phyloP scores from a whole-genome alignment of 2,329 filamentous ascomycete genomes.

The Calonectria leucothoes region DNA sequence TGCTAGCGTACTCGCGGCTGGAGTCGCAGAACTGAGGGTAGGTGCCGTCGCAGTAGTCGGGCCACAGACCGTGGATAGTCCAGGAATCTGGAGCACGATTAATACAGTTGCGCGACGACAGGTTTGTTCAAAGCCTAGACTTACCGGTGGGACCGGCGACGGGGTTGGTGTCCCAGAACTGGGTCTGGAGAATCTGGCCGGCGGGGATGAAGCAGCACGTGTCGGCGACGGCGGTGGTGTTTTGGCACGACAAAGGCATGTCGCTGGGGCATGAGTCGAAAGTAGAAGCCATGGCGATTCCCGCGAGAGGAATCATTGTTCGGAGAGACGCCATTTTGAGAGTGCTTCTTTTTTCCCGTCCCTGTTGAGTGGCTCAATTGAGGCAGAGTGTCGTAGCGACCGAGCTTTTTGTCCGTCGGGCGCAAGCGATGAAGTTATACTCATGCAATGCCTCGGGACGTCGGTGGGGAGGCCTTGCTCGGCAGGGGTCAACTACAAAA shows the following conservation, averaged over 20 bases:
- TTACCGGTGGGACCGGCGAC: constrained; percentile 65
- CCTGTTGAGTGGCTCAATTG: neutral
- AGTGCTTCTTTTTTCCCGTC: neutral
- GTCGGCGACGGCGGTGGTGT: constrained; percentile 68
- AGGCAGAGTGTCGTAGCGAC: neutral
- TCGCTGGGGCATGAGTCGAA: constrained; percentile 34
- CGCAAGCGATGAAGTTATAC: neutral
- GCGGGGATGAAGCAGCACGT: constrained; percentile 81
- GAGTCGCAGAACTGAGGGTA: constrained; percentile 76
- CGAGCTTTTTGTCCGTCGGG: neutral
- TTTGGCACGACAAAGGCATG: constrained; percentile 62
- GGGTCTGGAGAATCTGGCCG: constrained; percentile 78
- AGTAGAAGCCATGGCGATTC: constrained; percentile 8
- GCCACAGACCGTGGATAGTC: constrained; percentile 80
- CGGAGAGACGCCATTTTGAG: constrained; percentile 24
- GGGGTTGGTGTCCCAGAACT: constrained; percentile 81
- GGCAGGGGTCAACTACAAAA: neutral
- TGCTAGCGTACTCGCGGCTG: constrained; percentile 71
- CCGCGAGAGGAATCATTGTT: constrained; percentile 26
- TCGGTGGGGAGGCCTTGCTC: neutral
- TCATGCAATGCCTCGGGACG: neutral
- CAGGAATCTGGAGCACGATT: constrained; percentile 65
- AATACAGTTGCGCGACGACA: neutral
- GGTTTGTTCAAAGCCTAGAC: accelerated
- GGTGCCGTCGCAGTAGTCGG: constrained; percentile 76